Percentiles rank a stretch among this genome's conserved stretches.
phyloP scores from a whole-genome alignment of 495 filamentous ascomycete genomes.

The Saxophila tyrrhenica region DNA sequence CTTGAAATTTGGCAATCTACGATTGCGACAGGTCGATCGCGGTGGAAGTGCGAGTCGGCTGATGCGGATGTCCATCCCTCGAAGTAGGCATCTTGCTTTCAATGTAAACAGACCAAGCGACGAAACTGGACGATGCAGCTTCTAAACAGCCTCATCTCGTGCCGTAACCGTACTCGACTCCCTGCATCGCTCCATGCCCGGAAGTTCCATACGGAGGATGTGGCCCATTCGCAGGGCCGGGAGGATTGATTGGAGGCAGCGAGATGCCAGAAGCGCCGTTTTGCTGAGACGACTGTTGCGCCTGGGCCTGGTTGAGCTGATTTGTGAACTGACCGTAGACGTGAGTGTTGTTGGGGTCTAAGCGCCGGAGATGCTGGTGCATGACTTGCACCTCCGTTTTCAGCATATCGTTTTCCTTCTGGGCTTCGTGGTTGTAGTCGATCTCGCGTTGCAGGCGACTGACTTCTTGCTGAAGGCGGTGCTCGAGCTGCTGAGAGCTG shows the following conservation, averaged over 20 bases:
- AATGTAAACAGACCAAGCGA: no score
- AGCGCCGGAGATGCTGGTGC: constrained; percentile 17
- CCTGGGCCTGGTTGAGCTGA: constrained; percentile 8
- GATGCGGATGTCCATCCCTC: no score
- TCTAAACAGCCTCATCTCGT: no score
- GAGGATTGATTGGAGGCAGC: constrained; percentile 10
- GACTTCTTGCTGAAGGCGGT: constrained; percentile 6
- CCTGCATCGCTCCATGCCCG: constrained; percentile 1
- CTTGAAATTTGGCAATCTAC: no score
- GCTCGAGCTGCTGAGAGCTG: constrained; percentile 9
- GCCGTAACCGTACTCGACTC: constrained; percentile 2
- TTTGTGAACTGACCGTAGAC: constrained; percentile 20
- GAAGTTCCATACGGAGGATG: no score
- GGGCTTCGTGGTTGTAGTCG: constrained; percentile 10
- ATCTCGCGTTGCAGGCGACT: constrained; percentile 14
- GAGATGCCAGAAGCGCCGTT: constrained; percentile 10
- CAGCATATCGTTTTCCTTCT: constrained; percentile 22
- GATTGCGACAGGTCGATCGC: no score
- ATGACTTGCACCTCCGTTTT: constrained; percentile 21
- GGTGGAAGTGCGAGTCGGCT: no score
- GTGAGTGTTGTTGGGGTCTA: constrained; percentile 18
- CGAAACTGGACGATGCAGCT: no score
- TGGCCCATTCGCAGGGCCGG: neutral
- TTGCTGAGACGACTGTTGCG: constrained; percentile 2
- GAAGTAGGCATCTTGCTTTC: no score